Evolutionary conservation across 2,329 filamentous ascomycete genomes (phyloP).

Genomic region (Pleurostoma richardsiae): DNA sequence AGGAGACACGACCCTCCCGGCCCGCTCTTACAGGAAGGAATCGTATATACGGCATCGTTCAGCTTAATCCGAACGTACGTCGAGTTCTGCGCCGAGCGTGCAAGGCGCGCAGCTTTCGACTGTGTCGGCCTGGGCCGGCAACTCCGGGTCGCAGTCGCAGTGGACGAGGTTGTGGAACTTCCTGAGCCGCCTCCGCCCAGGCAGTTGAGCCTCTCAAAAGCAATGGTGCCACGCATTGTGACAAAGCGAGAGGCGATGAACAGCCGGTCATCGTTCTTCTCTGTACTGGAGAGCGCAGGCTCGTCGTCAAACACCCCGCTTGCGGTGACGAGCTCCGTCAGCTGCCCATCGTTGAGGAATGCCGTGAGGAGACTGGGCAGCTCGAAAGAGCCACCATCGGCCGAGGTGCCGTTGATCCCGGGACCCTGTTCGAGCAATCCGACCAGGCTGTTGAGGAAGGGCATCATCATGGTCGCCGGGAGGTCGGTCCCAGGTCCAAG

Average conservation of each 20-base stretch:
- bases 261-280: constrained; percentile 39
- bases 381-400: constrained; percentile 38
- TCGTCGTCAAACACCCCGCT: constrained; percentile 59
- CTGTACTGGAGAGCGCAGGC: constrained; percentile 37
- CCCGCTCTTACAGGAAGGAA: constrained; percentile 48
- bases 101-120: not conserved
- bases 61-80: constrained; percentile 52
- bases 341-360: constrained; percentile 63
- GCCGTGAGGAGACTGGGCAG: constrained; percentile 54
- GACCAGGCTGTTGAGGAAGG: constrained; percentile 50
- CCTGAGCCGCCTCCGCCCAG: constrained; percentile 5
- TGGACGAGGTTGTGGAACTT: constrained; percentile 1
- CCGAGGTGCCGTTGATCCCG: constrained; percentile 37
- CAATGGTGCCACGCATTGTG: constrained; percentile 61
- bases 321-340: constrained; percentile 54
- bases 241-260: constrained; percentile 53
- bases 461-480: constrained; percentile 55
- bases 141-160: too few species aligned
- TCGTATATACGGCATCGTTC: constrained; percentile 59
- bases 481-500: constrained; percentile 51
- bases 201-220: constrained; percentile 59
- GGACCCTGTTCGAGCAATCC: constrained; percentile 48
- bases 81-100: constrained; percentile 16
- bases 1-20: constrained; percentile 50
- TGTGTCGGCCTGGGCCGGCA: not conserved